Evolutionary conservation across 768 basidiomycete genomes (phyloP).

Genomic region (Lactifluus pinguis): DNA sequence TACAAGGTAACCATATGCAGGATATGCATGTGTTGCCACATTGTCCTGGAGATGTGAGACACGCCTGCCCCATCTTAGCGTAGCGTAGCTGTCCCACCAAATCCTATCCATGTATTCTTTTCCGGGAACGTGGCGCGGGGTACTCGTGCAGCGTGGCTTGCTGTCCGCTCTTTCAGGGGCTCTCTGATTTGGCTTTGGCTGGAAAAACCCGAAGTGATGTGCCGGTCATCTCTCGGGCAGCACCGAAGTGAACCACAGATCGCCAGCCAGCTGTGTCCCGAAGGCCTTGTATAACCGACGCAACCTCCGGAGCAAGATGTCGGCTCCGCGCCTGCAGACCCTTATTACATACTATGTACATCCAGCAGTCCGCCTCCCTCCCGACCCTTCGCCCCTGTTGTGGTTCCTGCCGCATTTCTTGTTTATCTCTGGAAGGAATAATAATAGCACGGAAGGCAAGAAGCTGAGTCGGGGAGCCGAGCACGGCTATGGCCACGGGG

Average conservation of each 20-base stretch:
- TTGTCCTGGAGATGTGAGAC: not conserved
- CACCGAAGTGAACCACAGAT: constrained; percentile 1
- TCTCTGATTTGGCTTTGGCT: not conserved
- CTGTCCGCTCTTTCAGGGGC: not conserved
- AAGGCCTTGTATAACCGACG: not conserved
- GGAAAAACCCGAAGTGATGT: not conserved
- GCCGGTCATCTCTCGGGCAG: not conserved
- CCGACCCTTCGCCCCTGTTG: not conserved
- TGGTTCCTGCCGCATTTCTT: not conserved
- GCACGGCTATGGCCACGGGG: not conserved
- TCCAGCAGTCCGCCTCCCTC: not conserved
- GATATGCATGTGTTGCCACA: not conserved
- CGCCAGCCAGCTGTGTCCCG: not conserved
- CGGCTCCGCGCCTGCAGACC: not conserved
- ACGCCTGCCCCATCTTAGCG: not conserved
- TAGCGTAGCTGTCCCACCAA: too few species aligned
- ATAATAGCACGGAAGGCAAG: not conserved
- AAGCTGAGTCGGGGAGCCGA: not conserved
- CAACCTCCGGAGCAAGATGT: not conserved
- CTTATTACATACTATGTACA: not conserved
- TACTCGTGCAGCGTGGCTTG: not conserved
- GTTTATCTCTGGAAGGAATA: not conserved
- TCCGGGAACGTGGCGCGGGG: not conserved
- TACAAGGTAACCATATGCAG: not conserved
- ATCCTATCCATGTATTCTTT: not conserved